phyloP scores from a whole-genome alignment of 2,329 filamentous ascomycete species.

The Ophiostoma tasmaniense region DNA sequence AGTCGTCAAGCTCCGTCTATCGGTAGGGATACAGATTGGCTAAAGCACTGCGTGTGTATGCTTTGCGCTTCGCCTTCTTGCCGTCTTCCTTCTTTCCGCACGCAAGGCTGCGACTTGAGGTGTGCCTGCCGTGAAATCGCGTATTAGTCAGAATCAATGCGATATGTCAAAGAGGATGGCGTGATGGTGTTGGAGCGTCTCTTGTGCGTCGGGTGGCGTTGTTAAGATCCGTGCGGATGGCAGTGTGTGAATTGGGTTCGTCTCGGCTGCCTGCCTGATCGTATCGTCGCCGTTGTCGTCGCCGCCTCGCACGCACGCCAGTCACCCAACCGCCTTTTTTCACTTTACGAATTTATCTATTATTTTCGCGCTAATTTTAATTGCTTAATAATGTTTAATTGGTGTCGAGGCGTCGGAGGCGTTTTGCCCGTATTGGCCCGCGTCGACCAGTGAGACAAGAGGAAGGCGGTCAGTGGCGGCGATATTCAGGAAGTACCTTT shows the following conservation, averaged over 20 bases:
- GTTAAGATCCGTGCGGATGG: not conserved
- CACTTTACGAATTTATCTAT: not conserved
- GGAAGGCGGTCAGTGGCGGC: slow-evolving; percentile 13
- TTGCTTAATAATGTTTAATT: not conserved
- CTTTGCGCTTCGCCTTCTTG: not conserved
- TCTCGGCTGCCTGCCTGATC: not conserved
- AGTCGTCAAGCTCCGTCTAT: not conserved
- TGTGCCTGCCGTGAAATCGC: not conserved
- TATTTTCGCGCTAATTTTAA: not conserved
- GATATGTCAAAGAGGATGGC: not conserved
- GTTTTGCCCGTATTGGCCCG: not conserved
- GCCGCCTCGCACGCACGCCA: not conserved
- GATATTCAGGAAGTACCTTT: not conserved
- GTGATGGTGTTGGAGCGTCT: not conserved
- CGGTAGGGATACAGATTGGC: not conserved
- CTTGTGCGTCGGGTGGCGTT: not conserved
- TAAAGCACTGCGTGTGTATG: not conserved
- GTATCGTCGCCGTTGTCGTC: slow-evolving; percentile 1
- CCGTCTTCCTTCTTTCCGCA: not conserved
- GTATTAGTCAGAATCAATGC: not conserved
- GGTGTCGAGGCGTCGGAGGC: not conserved
- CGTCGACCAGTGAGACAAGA: not conserved
- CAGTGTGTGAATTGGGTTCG: not conserved
- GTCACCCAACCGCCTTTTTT: not conserved
- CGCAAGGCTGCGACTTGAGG: not conserved